These are phyloP conservation scores for Syzygium aromaticum DNA, from an alignment of 345 rosid species.

Conservation along the genomic window DNA sequence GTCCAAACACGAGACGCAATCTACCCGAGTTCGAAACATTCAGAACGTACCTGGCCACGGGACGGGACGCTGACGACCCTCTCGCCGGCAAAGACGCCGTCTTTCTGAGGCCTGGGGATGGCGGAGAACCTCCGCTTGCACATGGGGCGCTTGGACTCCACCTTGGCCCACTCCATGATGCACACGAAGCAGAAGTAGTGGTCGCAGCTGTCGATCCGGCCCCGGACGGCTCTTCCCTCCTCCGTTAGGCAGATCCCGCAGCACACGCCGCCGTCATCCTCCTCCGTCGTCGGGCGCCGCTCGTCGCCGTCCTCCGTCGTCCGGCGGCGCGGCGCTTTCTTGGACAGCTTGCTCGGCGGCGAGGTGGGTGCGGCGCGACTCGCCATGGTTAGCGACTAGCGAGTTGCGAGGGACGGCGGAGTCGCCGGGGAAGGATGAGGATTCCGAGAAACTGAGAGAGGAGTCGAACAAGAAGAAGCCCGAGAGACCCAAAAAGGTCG, in stretches of 20 bases:
- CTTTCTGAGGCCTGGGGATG: constrained; percentile 28
- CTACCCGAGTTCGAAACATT: background rate
- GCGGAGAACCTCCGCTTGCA: constrained; percentile 47
- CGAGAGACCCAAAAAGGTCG: background rate
- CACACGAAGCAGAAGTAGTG: constrained; percentile 64
- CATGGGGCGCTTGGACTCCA: constrained; percentile 52
- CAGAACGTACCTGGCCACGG: constrained; percentile 40
- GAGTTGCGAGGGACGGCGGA: background rate
- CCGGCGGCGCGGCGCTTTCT: background rate
- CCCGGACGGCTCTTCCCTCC: constrained; percentile 31
- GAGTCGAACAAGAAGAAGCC: background rate
- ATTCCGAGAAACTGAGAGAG: background rate
- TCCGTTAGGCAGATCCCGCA: constrained; percentile 51
- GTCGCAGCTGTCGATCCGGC: constrained; percentile 46
- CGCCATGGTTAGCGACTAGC: background rate
- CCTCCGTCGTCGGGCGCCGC: background rate
- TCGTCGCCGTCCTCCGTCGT: background rate
- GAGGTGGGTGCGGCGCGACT: background rate
- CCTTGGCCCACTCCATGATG: constrained; percentile 59
- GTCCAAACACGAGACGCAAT: background rate
- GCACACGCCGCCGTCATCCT: background rate
- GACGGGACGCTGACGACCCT: constrained; percentile 30
- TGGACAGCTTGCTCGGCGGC: background rate
- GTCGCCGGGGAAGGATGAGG: background rate
- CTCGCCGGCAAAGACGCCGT: constrained; percentile 23